phyloP scores from a whole-genome alignment of 129 eudicot genomes.

The Arctium minus region DNA sequence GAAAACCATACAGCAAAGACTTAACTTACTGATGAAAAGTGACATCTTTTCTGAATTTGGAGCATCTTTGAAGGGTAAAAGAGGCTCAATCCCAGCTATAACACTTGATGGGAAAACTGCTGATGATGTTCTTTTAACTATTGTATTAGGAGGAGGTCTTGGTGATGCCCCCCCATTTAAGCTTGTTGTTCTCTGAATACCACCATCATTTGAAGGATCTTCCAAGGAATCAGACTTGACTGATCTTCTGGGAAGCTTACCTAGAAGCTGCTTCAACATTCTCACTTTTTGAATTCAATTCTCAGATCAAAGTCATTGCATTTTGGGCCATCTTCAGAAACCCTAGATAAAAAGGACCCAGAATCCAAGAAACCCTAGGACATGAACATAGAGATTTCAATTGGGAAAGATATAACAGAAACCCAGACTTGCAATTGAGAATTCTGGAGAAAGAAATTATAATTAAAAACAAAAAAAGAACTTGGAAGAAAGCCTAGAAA shows the following conservation, averaged over 20 bases:
- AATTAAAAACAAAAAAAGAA: neutral
- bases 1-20: conserved; percentile 86
- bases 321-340: conserved; percentile 17
- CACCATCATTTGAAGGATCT: conserved; percentile 34
- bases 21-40: conserved; percentile 88
- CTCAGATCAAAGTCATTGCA: conserved; percentile 19
- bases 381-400: conserved; percentile 1
- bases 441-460: neutral
- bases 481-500: conserved; percentile 12
- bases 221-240: conserved; percentile 45
- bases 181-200: conserved; percentile 32
- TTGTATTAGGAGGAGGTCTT: conserved; percentile 15
- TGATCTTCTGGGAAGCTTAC: conserved; percentile 67
- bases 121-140: conserved; percentile 61
- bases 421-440: neutral
- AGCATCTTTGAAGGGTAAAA: conserved; percentile 82
- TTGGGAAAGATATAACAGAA: neutral
- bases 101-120: conserved; percentile 81
- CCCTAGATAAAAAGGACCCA: conserved; percentile 17
- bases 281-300: neutral
- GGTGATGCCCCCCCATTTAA: conserved; percentile 33
- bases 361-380: conserved; percentile 11
- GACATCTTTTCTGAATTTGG: conserved; percentile 72
- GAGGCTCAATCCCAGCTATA: conserved; percentile 85
- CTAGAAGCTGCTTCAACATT: conserved; percentile 81